phyloP scores from a whole-genome alignment of 768 basidiomycete genomes.

The Lentinus brumalis region DNA sequence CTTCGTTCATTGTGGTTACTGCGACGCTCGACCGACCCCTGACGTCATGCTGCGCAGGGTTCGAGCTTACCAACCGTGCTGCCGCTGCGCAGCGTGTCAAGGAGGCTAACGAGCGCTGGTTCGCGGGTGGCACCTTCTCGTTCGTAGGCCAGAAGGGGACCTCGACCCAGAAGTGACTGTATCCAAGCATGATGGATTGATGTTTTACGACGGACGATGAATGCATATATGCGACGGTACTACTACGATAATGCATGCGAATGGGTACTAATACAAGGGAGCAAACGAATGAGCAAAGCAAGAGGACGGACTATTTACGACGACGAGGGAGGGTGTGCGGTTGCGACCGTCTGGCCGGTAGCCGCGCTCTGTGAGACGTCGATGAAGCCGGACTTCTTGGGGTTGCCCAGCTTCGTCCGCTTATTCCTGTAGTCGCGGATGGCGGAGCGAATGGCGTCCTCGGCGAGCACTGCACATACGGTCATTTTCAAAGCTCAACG shows the following conservation, averaged over 20 bases:
- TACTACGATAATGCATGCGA: constrained; percentile 12
- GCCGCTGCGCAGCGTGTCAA: constrained; percentile 84
- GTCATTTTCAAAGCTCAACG: neutral
- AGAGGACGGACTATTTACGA: neutral
- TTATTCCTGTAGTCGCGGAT: constrained; percentile 95
- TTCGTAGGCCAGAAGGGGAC: constrained; percentile 64
- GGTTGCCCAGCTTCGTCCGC: constrained; percentile 53
- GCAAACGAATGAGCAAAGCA: neutral
- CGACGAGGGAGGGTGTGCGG: constrained; percentile 33
- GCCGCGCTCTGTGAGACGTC: constrained; percentile 64
- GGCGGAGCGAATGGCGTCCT: constrained; percentile 98
- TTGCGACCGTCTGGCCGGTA: constrained; percentile 55
- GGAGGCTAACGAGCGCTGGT: constrained; percentile 98
- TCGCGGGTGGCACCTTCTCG: constrained; percentile 82
- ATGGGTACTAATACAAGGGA: constrained; percentile 17
- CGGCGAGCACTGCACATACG: constrained; percentile 78
- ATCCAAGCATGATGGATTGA: neutral
- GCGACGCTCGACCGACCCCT: constrained; percentile 9
- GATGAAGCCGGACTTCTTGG: constrained; percentile 65
- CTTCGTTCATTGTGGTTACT: neutral
- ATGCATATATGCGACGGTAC: constrained; percentile 4
- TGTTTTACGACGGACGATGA: constrained; percentile 3
- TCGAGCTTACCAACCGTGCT: constrained; percentile 94
- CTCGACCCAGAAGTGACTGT: constrained; percentile 8
- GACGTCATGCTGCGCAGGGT: constrained; percentile 50